phyloP scores from a whole-genome alignment of 257 asterid species.

The Anisodus tanguticus region DNA sequence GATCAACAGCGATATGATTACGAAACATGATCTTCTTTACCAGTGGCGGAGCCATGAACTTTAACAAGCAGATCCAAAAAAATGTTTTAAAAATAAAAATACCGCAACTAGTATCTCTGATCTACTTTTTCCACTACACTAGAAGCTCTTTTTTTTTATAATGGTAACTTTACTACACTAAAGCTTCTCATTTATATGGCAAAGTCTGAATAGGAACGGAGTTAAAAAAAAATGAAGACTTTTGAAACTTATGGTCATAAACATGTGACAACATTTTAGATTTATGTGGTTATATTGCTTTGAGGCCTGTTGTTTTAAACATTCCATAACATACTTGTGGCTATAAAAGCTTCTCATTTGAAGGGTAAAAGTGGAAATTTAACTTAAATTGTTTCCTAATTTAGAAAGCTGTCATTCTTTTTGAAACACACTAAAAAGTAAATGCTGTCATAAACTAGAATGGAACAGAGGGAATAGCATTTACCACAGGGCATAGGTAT shows the following conservation, averaged over 20 bases:
- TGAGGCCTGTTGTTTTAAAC: neutral
- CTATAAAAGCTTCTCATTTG: neutral
- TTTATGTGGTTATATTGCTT: neutral
- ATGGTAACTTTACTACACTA: no score
- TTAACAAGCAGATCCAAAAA: neutral
- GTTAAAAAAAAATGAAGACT: no score
- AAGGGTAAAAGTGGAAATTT: neutral
- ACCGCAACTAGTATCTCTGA: neutral
- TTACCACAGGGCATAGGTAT: neutral
- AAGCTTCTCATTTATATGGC: no score
- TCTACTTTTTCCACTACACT: neutral
- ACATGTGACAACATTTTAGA: no score
- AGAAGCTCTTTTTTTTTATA: neutral
- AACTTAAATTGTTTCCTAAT: neutral
- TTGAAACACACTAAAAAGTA: neutral
- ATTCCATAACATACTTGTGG: neutral
- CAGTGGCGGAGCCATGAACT: neutral
- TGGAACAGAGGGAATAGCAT: neutral
- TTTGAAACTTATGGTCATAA: no score
- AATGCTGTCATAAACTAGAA: neutral
- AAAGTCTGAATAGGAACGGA: no score
- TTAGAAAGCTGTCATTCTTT: conserved; percentile 13
- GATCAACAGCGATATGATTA: no score
- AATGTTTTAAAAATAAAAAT: conserved; percentile 11
- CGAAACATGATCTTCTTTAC: no score